Evolutionary conservation across 2,329 filamentous ascomycete genomes (phyloP).

Genomic region (Rhexocercosporidium sp.): DNA sequence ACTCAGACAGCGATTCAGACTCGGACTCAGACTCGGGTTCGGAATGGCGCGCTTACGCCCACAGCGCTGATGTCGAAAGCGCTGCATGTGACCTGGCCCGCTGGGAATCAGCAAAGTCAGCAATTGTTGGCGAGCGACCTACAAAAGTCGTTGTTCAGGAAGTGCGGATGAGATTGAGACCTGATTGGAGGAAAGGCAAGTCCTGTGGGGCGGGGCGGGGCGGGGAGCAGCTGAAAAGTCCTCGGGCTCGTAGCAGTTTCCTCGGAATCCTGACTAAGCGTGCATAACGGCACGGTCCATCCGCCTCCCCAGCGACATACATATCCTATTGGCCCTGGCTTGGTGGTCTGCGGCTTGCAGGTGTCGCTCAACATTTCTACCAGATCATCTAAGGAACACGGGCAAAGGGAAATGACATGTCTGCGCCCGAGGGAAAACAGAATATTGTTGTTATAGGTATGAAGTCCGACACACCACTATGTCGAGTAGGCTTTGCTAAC

Average conservation of each 20-base stretch:
- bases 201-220: conserved; percentile 7
- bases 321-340: not conserved
- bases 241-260: conserved; percentile 13
- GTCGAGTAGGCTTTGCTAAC: conserved; percentile 11
- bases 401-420: conserved; percentile 17
- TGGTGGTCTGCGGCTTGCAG: not conserved
- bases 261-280: conserved; percentile 12
- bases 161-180: not conserved
- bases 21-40: conserved; percentile 13
- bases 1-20: too few relatives aligned
- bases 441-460: conserved; percentile 35
- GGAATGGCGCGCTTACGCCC: conserved; percentile 7
- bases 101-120: conserved; percentile 2
- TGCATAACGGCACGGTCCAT: not conserved
- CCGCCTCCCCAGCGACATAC: not conserved
- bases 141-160: conserved; percentile 8
- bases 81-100: conserved; percentile 6
- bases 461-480: not conserved
- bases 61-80: not conserved
- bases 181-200: conserved; percentile 1
- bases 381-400: conserved; percentile 3
- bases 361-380: not conserved
- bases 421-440: conserved; percentile 19
- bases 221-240: not conserved
- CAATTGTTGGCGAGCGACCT: not conserved